phyloP scores from a whole-genome alignment of 805 yeast species.

The Citeromyces nyonsensis region DNA sequence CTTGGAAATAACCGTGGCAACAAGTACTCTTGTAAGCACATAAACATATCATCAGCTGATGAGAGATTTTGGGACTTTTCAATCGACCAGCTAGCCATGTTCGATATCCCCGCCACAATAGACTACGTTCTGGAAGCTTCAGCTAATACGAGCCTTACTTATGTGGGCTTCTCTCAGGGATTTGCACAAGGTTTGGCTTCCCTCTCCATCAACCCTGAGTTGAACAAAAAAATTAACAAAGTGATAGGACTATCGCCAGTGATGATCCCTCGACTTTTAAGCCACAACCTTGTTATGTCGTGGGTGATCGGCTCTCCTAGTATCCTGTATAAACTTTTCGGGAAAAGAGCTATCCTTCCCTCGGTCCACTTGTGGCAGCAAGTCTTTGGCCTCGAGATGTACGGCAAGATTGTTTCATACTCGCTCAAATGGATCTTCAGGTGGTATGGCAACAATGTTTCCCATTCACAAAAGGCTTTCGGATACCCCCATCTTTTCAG shows the following conservation, averaged over 20 bases:
- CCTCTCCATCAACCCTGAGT: slow-evolving; percentile 50
- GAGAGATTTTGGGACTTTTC: slow-evolving; percentile 79
- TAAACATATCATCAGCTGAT: slow-evolving; percentile 18
- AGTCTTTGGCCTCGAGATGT: slow-evolving; percentile 33
- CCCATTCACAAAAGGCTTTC: slow-evolving; percentile 24
- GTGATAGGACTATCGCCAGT: slow-evolving; percentile 70
- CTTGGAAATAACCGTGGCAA: slow-evolving; percentile 88
- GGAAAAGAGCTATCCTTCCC: slow-evolving; percentile 59
- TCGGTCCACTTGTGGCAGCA: slow-evolving; percentile 47
- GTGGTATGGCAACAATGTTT: slow-evolving; percentile 29
- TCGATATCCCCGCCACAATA: slow-evolving; percentile 78
- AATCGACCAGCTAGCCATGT: slow-evolving; percentile 82
- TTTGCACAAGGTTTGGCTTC: slow-evolving; percentile 90
- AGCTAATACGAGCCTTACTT: slow-evolving; percentile 28
- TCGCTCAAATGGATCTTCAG: slow-evolving; percentile 29
- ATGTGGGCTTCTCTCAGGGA: slow-evolving; percentile 91
- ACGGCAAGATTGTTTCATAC: slow-evolving; percentile 26
- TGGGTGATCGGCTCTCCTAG: slow-evolving; percentile 68
- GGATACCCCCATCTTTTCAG: slow-evolving; percentile 38
- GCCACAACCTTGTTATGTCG: slow-evolving; percentile 44
- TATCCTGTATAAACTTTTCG: slow-evolving; percentile 56
- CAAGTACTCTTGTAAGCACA: slow-evolving; percentile 79
- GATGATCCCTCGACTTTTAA: slow-evolving; percentile 78
- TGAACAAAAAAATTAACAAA: slow-evolving; percentile 38
- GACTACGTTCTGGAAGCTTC: slow-evolving; percentile 54